Conservation (phyloP, 805 yeast species). For the Nakazawaea laoshanensis region DNA sequence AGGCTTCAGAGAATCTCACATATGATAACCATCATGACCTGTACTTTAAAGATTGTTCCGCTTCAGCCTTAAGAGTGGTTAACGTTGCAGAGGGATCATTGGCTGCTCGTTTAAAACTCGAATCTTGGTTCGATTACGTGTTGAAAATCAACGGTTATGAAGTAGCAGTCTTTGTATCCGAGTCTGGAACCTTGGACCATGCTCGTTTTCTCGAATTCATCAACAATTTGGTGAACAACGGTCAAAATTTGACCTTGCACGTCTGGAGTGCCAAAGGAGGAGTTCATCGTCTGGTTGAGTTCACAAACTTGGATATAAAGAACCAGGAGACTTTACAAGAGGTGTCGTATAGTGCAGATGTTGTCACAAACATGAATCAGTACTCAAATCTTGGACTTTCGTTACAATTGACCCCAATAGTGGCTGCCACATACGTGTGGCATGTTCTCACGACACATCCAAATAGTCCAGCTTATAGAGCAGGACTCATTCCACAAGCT, state of each 20-base stretch:
- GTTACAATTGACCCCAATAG: constrained; percentile 70
- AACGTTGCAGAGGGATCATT: constrained; percentile 36
- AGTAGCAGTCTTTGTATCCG: constrained; percentile 20
- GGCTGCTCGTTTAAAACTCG: constrained; percentile 49
- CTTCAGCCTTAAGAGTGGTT: constrained; percentile 52
- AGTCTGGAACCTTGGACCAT: constrained; percentile 8
- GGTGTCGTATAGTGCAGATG: constrained; percentile 16
- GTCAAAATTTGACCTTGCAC: constrained; percentile 36
- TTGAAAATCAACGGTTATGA: constrained; percentile 74
- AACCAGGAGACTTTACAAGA: constrained; percentile 18
- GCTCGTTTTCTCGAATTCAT: constrained; percentile 10
- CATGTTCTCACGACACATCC: constrained; percentile 70
- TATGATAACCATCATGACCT: constrained; percentile 20
- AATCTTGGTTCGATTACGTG: constrained; percentile 83
- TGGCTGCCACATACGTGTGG: constrained; percentile 78
- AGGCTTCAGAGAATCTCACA: constrained; percentile 18
- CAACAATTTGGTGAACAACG: constrained; percentile 9
- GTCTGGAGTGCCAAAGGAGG: constrained; percentile 92
- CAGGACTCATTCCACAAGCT: constrained; percentile 76
- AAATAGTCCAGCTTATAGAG: constrained; percentile 72
- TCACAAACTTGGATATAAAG: constrained; percentile 14
- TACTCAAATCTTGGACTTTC: constrained; percentile 55
- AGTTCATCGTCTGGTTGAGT: constrained; percentile 29
- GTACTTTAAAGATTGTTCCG: constrained; percentile 24
- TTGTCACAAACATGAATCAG: constrained; percentile 19